Percentiles rank a stretch among this genome's conserved stretches.
Evolutionary conservation across 2,329 filamentous ascomycete genomes (phyloP).

Genomic region (Ramularia collo-cygni): DNA sequence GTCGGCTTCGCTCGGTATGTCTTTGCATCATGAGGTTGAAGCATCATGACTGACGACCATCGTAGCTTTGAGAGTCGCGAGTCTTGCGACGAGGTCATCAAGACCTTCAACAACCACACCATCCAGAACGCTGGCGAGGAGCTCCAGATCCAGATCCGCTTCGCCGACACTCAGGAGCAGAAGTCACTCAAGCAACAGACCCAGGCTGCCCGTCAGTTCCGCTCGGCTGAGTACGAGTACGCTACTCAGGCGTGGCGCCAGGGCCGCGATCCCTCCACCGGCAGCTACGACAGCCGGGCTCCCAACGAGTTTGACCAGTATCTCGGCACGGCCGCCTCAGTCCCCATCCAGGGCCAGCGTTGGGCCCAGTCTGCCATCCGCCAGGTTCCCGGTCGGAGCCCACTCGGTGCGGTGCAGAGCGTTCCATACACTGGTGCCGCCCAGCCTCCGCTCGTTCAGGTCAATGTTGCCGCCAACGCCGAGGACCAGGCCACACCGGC

Average conservation of each 20-base stretch:
- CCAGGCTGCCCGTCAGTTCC: slow-evolving; percentile 88
- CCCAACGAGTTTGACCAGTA: slow-evolving; percentile 34
- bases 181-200: slow-evolving; percentile 96
- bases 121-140: slow-evolving; percentile 61
- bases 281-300: slow-evolving; percentile 19
- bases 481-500: slow-evolving; percentile 13
- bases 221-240: slow-evolving; percentile 76
- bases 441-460: slow-evolving; percentile 21
- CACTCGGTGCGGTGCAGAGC: slow-evolving; percentile 19
- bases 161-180: slow-evolving; percentile 92
- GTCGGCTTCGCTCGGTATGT: slow-evolving; percentile 92
- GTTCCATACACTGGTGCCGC: slow-evolving; percentile 21
- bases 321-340: slow-evolving; percentile 25
- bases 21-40: slow-evolving; percentile 5
- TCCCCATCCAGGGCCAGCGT: slow-evolving; percentile 30
- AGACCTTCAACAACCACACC: slow-evolving; percentile 68
- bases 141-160: slow-evolving; percentile 83
- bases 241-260: slow-evolving; percentile 29
- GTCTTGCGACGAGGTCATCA: slow-evolving; percentile 82
- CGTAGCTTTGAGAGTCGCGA: slow-evolving; percentile 80
- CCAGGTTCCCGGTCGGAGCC: slow-evolving; percentile 17
- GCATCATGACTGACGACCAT: slow-evolving; percentile 11
- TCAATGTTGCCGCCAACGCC: slow-evolving; percentile 15
- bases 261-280: slow-evolving; percentile 22
- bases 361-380: slow-evolving; percentile 29